phyloP scores from a whole-genome alignment of 441 rosid genomes.

The Pelargonium myrrhifolium region DNA sequence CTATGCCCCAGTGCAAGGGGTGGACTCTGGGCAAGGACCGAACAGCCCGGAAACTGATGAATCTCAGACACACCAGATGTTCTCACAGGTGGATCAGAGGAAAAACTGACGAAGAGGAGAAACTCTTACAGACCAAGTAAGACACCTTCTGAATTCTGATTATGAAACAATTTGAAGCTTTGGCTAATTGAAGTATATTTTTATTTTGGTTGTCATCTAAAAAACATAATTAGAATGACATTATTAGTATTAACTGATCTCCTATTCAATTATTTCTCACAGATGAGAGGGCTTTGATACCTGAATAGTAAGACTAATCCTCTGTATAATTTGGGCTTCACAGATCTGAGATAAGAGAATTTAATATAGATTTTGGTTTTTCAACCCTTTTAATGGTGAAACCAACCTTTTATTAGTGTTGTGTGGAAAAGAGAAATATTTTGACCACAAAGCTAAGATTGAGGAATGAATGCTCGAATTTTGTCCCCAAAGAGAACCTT shows the following conservation, averaged over 20 bases:
- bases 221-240: not conserved
- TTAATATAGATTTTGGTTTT: no score
- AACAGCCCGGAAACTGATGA: not conserved
- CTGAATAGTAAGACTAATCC: not conserved
- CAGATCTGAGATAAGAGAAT: no score
- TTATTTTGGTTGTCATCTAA: not conserved
- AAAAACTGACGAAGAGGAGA: conserved; percentile 9
- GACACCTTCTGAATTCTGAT: conserved; percentile 1
- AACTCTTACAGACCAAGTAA: conserved; percentile 15
- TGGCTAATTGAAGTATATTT: not conserved
- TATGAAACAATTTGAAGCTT: conserved; percentile 2
- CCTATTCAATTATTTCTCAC: not conserved
- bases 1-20: no score
- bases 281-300: not conserved
- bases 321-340: not conserved
- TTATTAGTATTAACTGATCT: not conserved
- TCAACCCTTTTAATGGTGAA: not conserved
- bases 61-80: no score
- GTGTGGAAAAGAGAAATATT: not conserved
- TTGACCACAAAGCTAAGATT: not conserved
- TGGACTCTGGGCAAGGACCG: not conserved
- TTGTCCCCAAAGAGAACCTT: no score
- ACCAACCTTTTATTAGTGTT: not conserved
- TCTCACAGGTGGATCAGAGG: no score
- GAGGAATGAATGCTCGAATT: not conserved